phyloP scores from a whole-genome alignment of 1,284 basidiomycete genomes.

The Puccinia coronata region DNA sequence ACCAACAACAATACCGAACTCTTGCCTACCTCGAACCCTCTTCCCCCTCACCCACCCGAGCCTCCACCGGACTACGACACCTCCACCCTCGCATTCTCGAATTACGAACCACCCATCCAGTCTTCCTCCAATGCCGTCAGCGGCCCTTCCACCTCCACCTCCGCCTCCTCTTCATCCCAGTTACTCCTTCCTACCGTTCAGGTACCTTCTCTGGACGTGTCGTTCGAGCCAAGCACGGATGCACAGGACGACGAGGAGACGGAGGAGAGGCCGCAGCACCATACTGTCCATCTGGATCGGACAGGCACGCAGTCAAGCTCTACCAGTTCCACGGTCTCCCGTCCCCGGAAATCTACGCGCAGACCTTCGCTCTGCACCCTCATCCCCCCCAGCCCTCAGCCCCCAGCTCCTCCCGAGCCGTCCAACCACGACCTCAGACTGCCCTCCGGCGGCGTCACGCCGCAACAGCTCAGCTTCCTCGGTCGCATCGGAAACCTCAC shows the following conservation, averaged over 20 bases:
- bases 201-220: not conserved
- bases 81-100: not conserved
- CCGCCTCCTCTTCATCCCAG: not conserved
- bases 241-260: not conserved
- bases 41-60: not conserved
- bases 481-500: not conserved
- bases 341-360: not conserved
- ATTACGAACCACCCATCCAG: not conserved
- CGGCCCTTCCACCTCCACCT: not conserved
- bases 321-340: not conserved
- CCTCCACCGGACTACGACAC: not conserved
- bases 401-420: not conserved
- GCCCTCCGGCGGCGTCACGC: not conserved
- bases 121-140: not conserved
- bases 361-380: not conserved
- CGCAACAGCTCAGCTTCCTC: constrained; percentile 4
- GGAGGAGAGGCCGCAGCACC: not conserved
- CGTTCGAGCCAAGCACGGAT: not conserved
- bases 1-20: not conserved
- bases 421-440: not conserved
- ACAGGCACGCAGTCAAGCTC: not conserved
- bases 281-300: not conserved
- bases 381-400: not conserved
- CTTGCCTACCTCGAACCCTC: not conserved
- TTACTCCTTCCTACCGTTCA: not conserved